Percentiles rank a stretch among this genome's conserved stretches.
Evolutionary conservation across 257 asterid genomes (phyloP).

Genomic region (Apocynum venetum): DNA sequence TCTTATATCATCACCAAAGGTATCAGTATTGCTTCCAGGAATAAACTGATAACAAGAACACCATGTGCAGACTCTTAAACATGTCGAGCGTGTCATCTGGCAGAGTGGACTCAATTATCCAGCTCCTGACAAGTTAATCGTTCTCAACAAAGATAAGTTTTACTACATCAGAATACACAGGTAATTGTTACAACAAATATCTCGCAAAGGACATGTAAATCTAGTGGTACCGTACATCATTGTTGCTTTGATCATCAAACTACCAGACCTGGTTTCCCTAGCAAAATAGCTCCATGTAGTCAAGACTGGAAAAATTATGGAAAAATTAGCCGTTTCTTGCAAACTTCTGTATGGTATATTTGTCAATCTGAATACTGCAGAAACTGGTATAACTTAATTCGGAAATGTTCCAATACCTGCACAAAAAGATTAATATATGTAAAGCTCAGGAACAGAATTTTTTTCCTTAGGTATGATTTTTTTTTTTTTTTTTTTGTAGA

Average conservation of each 20-base stretch:
- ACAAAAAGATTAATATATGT: not conserved
- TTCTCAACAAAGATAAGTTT: not conserved
- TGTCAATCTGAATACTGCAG: not conserved
- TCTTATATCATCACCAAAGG: not conserved
- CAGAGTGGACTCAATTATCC: not conserved
- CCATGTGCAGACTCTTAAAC: not conserved
- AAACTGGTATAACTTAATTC: not conserved
- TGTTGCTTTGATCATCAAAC: not conserved
- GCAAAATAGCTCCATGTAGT: not conserved
- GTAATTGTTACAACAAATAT: not conserved
- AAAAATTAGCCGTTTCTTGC: not conserved
- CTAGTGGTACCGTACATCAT: not conserved
- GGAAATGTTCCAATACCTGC: not conserved
- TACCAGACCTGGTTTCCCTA: not conserved
- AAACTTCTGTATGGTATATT: not conserved
- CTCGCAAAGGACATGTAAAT: not conserved
- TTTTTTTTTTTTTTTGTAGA: too few relatives aligned
- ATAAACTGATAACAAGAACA: not conserved
- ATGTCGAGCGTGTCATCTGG: not conserved
- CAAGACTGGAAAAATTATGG: slow-evolving; percentile 5
- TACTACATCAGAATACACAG: not conserved
- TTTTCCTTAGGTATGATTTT: not conserved
- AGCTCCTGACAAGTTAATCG: not conserved
- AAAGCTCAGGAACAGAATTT: not conserved
- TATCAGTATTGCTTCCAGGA: not conserved